These are phyloP conservation scores for Colletotrichum melonis DNA, from an alignment of 2,329 filamentous ascomycete genomes.

Conservation along the genomic window DNA sequence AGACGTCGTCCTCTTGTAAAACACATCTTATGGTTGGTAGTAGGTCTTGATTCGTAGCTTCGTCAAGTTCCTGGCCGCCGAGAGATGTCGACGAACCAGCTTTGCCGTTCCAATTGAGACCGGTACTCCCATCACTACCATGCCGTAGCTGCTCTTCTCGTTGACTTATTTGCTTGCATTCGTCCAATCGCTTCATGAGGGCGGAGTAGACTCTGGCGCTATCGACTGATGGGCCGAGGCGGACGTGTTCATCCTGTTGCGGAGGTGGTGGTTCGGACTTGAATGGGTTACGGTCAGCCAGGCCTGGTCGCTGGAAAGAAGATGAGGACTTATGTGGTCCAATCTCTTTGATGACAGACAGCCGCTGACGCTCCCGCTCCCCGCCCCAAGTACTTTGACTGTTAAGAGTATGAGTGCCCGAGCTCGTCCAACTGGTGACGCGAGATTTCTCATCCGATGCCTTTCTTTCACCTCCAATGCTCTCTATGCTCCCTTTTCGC, in stretches of 20 bases:
- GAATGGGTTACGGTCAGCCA: constrained; percentile 39
- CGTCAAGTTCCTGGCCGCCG: neutral
- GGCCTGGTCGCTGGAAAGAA: constrained; percentile 43
- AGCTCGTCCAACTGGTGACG: constrained; percentile 79
- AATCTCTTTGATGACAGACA: constrained; percentile 74
- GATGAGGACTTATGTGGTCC: constrained; percentile 56
- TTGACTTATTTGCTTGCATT: constrained; percentile 43
- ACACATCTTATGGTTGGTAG: constrained; percentile 45
- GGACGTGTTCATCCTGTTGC: neutral
- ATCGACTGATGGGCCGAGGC: constrained; percentile 53
- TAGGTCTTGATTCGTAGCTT: neutral
- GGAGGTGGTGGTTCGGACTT: constrained; percentile 18
- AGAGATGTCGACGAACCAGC: neutral
- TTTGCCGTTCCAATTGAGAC: neutral
- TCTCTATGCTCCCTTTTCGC: constrained; percentile 66
- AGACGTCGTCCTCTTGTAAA: constrained; percentile 47
- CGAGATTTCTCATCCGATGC: constrained; percentile 67
- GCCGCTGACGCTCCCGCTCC: constrained; percentile 64
- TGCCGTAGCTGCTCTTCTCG: neutral
- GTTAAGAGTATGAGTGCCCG: constrained; percentile 66
- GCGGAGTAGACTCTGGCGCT: constrained; percentile 73
- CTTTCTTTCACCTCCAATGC: constrained; percentile 52
- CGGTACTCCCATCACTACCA: no score
- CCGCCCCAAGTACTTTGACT: constrained; percentile 49
- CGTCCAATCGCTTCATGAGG: constrained; percentile 66